Evolutionary conservation across 257 asterid genomes (phyloP).

Genomic region (Solanum chmielewskii): DNA sequence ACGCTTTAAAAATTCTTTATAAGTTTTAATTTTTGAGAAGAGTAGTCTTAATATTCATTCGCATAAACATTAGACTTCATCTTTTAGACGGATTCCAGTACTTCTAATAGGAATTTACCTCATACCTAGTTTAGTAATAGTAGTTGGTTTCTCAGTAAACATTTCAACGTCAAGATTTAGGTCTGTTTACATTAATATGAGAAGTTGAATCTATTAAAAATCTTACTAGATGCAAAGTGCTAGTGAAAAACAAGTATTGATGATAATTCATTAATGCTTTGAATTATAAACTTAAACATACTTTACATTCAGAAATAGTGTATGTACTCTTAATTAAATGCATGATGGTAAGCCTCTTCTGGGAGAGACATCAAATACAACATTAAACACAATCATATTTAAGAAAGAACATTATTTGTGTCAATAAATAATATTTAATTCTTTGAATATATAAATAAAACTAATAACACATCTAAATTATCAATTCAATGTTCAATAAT

Average conservation of each 20-base stretch:
- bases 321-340: neutral
- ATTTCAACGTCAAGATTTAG: neutral
- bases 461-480: neutral
- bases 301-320: neutral
- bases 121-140: neutral
- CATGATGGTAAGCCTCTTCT: neutral
- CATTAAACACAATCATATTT: neutral
- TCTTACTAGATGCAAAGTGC: neutral
- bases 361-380: neutral
- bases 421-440: too few relatives aligned
- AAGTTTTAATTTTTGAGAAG: neutral
- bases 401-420: neutral
- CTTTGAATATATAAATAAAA: too few relatives aligned
- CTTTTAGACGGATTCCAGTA: neutral
- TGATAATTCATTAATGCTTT: neutral
- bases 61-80: neutral
- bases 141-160: neutral
- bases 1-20: too few relatives aligned
- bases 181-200: neutral
- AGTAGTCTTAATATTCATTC: neutral
- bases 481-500: neutral
- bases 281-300: neutral
- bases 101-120: neutral
- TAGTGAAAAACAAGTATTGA: neutral
- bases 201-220: neutral